Evolutionary conservation across 2,329 filamentous ascomycete genomes (phyloP), one percentile per base, ranked within the genome.

Genomic region (Plenodomus biglobosus): DNA sequence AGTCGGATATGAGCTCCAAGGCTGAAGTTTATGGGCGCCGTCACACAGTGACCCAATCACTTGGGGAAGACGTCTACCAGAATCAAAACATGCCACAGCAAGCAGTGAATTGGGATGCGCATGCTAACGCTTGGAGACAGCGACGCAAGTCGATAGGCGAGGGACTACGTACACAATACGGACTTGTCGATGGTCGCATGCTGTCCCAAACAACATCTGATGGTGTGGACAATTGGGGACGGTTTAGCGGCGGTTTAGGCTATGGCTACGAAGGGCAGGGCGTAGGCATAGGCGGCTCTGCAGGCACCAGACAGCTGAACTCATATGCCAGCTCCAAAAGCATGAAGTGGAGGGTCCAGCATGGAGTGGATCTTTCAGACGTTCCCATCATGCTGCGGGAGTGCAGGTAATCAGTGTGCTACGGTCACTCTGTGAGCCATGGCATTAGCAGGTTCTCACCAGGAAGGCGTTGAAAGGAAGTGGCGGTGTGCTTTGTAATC

Each of bases 181-280:
- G 39, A 36, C 40, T 48, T n/a, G 30, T 24, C 15, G 42, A 53
- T 42, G 42, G 13, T n/a, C 44, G 48, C 24, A 50, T 44, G 3
- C 47, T 35, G 7, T 37, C 46, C 36, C 50, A 53, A 42, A 44
- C 40, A 44, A 20, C 44, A 24, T 16, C 7, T 34, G 42, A 52
- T 18, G 46, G 44, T 8, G 38, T 47, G 38, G 32, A 52, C 5
- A 42, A 38, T 37, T 58, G 54, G 45, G 71, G 65, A 41, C 69
- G 71, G 3, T 73, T 70, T 53, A 63, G 65, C 42, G 71, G 72
- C 39, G 71, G 72, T 8, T 54, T 70, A 32, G 58, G 58, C 8
- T 70, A 68, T 46, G 65, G 66, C 20, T 73, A 73, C 52, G 68
- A 71, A 44, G 58, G 59, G 3, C 62, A 53, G 39, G 66, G 60